Evolutionary conservation across 2,329 filamentous ascomycete species (phyloP).

Genomic region (Neoscytalidium dimidiatum): DNA sequence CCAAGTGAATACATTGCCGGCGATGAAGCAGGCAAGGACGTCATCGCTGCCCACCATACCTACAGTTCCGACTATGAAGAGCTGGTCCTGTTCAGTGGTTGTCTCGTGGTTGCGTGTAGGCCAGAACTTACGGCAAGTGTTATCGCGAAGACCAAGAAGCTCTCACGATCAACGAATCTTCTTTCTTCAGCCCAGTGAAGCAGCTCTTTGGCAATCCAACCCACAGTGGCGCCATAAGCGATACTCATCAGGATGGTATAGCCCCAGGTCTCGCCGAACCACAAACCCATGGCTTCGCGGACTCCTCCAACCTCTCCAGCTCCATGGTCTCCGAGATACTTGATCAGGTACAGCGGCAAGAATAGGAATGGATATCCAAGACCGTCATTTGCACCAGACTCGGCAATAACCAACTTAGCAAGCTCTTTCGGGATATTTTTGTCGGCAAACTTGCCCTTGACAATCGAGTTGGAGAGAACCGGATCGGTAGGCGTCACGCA

Average conservation of each 20-base stretch:
- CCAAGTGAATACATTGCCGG: slow-evolving; percentile 88
- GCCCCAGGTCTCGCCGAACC: slow-evolving; percentile 83
- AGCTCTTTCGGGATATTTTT: slow-evolving; percentile 81
- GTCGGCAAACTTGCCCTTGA: slow-evolving; percentile 92
- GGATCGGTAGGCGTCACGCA: slow-evolving; percentile 94
- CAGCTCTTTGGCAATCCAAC: slow-evolving; percentile 78
- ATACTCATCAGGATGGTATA: slow-evolving; percentile 81
- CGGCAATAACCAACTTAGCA: slow-evolving; percentile 66
- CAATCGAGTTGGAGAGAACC: slow-evolving; percentile 82
- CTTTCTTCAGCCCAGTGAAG: slow-evolving; percentile 82
- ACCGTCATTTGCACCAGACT: slow-evolving; percentile 88
- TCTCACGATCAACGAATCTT: slow-evolving; percentile 82
- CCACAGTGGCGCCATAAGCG: slow-evolving; percentile 73
- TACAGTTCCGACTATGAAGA: slow-evolving; percentile 85
- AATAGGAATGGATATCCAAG: slow-evolving; percentile 88
- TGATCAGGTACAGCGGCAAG: slow-evolving; percentile 79
- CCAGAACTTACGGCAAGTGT: slow-evolving; percentile 66
- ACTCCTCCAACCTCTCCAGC: slow-evolving; percentile 56
- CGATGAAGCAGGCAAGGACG: slow-evolving; percentile 88
- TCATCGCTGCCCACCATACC: slow-evolving; percentile 88
- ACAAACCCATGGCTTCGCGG: slow-evolving; percentile 69
- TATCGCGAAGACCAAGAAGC: slow-evolving; percentile 84
- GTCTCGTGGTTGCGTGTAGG: neutral
- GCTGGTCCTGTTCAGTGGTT: slow-evolving; percentile 33
- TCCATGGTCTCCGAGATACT: slow-evolving; percentile 66